Percentiles rank a stretch among this genome's conserved stretches.
Conservation (phyloP, 257 asterid genomes). For the Fraxinus anomala region DNA sequence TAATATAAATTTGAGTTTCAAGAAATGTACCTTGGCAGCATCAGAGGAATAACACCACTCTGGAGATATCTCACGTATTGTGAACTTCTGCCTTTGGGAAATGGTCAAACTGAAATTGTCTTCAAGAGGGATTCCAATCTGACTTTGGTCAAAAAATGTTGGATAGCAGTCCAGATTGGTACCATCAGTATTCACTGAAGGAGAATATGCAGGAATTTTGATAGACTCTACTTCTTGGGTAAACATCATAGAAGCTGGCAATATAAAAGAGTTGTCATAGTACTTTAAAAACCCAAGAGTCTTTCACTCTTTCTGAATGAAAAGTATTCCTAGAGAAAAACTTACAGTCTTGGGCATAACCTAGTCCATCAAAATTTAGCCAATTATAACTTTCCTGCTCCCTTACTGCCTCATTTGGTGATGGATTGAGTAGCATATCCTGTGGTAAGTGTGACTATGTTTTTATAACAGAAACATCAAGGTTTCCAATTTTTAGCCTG, state of each 20-base stretch:
- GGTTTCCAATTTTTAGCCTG: neutral
- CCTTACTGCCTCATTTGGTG: neutral
- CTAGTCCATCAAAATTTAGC: conserved; percentile 28
- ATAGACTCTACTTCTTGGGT: conserved; percentile 45
- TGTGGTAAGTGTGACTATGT: neutral
- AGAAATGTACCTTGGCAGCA: conserved; percentile 61
- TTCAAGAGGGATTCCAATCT: conserved; percentile 48
- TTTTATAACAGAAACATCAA: neutral
- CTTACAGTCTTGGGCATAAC: conserved; percentile 49
- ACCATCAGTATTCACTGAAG: conserved; percentile 38
- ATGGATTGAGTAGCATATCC: neutral
- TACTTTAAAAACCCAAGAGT: conserved; percentile 18
- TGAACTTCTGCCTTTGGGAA: conserved; percentile 65
- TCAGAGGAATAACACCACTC: conserved; percentile 91
- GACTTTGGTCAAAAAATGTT: conserved; percentile 58
- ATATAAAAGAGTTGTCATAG: conserved; percentile 28
- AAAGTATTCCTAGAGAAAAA: conserved; percentile 14
- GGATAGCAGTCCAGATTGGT: conserved; percentile 39
- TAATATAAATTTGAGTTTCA: conserved; percentile 12
- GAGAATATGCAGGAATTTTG: conserved; percentile 39
- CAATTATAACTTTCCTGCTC: neutral
- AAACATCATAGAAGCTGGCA: conserved; percentile 47
- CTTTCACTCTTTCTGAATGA: neutral
- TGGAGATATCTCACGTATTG: conserved; percentile 78
- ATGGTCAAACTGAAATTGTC: conserved; percentile 42